A percentile compares a stretch with the other conserved stretches of the same genome.
Evolutionary conservation across 192 early-diverging fungal genomes (phyloP).

Genomic region (Physocladia obscura): DNA sequence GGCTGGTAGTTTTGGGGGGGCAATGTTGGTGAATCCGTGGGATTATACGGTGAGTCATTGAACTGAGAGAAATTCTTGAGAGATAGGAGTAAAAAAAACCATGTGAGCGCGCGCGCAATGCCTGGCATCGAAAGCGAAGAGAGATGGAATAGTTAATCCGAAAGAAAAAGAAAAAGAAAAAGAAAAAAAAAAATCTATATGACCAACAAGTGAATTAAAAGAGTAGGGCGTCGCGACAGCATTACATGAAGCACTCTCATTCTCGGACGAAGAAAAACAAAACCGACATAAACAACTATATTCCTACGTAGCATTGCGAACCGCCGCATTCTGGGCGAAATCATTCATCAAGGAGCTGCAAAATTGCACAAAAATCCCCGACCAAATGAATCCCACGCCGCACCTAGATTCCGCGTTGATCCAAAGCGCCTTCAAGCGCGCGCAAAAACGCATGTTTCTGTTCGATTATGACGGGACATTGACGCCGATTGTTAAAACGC

Average conservation of each 20-base stretch:
- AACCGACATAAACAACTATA: constrained; percentile 81
- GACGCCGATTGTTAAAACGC: constrained; percentile 84
- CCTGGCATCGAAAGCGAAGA: too few relatives aligned
- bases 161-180: too few relatives aligned
- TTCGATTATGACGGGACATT: constrained; percentile 98
- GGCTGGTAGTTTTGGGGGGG: constrained; percentile 83
- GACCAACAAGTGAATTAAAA: too few relatives aligned
- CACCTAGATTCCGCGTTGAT: constrained; percentile 38
- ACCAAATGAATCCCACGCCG: constrained; percentile 50
- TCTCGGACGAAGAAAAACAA: constrained; percentile 74
- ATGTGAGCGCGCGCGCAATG: too few relatives aligned
- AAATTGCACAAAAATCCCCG: constrained; percentile 46
- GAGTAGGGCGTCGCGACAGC: constrained; percentile 82
- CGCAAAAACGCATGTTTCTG: constrained; percentile 80
- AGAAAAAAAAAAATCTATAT: too few relatives aligned
- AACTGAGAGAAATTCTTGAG: too few relatives aligned
- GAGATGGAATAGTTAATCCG: too few relatives aligned
- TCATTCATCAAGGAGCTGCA: constrained; percentile 77
- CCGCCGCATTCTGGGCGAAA: constrained; percentile 84
- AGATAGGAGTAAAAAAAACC: too few relatives aligned
- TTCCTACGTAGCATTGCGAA: constrained; percentile 76
- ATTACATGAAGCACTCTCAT: constrained; percentile 84
- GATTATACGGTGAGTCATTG: constrained; percentile 59
- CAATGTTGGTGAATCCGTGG: constrained; percentile 95
- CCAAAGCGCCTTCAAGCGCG: constrained; percentile 45